Evolutionary conservation across 768 basidiomycete species (phyloP), one percentile per base, ranked within the genome.

Genomic region (Phlegmacium glaucopus): DNA sequence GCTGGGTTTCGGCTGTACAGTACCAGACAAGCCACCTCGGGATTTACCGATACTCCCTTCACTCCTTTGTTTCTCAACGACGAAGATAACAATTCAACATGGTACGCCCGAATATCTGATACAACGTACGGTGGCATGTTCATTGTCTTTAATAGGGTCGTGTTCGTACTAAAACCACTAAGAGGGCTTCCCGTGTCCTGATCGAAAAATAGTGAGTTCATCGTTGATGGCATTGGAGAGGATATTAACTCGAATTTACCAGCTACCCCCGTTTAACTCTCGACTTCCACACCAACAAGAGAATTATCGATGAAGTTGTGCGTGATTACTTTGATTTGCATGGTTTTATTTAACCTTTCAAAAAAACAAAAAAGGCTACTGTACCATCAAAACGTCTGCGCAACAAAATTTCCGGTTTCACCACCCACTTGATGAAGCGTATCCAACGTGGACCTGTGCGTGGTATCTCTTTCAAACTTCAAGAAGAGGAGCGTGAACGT

Each of bases 341-440:
- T 18, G 13, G 17, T 10, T 8, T 13, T 27, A 28, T 16, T 32
- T 40, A 32, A 42, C 28, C 9, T 44, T 39, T n/a, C 41, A n/a
- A 28, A 30, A 16, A 29, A 44, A n/a, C 29, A 4, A 38, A 13
- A 25, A 50, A 92, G 90, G 90, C 92, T 49, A 76, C 89, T 55
- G 94, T 99, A 58, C 95, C 95, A 50, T 97, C 96, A 47, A 98
- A 99, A 77, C 92, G 95, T 59, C 85, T 99, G 61, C 85, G 96
- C 67, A 99, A 99, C 90, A 99, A 99, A 82, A 89, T 99, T 65
- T 87, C 95, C 9, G 96, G 96, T 39, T 99, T 98, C 84, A 99
- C 96, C 50, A 99, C 96, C 62, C 96, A 99, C 69, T 78, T 99
- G 70, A 99, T 99, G 96, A 97, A 94, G 82, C 94, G 96, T 64